Conservation (phyloP, 257 asterid genomes). For the Solanum tarijense region DNA sequence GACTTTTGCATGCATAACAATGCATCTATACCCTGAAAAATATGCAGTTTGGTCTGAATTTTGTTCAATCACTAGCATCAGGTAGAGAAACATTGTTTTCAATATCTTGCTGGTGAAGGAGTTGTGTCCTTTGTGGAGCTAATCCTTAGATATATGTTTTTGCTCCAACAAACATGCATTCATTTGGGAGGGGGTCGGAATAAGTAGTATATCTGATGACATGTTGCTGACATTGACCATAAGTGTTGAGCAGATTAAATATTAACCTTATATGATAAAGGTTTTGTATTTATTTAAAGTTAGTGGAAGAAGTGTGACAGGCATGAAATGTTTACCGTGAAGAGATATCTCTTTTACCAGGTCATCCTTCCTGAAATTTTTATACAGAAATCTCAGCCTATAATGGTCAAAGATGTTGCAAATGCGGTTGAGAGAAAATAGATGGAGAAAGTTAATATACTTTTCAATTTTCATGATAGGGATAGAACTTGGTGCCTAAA, state of each 20-base stretch:
- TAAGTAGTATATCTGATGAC: background rate
- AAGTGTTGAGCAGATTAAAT: background rate
- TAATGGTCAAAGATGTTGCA: background rate
- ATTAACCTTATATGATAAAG: background rate
- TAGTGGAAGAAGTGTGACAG: background rate
- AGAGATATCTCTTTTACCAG: background rate
- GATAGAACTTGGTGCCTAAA: background rate
- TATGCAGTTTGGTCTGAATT: background rate
- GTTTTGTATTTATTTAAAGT: background rate
- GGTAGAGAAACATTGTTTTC: background rate
- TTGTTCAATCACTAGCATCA: background rate
- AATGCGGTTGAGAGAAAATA: background rate
- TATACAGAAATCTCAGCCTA: background rate
- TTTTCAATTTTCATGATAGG: background rate
- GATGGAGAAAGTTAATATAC: background rate
- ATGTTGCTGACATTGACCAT: background rate
- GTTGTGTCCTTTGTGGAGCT: background rate
- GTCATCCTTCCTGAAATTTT: background rate
- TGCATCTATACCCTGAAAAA: background rate
- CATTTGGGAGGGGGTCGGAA: background rate
- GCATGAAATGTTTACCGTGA: background rate
- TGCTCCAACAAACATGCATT: background rate
- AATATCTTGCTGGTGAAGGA: background rate
- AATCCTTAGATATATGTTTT: background rate
- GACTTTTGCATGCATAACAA: background rate